Conservation (phyloP, 2,329 filamentous ascomycete genomes). For the Capronia coronata region DNA sequence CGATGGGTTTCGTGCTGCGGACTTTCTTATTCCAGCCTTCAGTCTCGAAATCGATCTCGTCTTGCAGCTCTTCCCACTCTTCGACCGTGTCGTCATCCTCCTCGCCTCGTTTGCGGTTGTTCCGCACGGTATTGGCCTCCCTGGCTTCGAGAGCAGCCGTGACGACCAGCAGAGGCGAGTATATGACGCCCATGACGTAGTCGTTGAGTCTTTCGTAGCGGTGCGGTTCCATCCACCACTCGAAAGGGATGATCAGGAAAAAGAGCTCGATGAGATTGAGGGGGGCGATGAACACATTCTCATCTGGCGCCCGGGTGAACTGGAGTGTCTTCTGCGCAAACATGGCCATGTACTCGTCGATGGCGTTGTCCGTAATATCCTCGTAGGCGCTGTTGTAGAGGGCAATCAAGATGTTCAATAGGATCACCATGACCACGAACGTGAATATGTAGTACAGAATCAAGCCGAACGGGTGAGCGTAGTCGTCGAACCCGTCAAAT, state of each 20-base stretch:
- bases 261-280: slow-evolving; percentile 91
- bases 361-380: slow-evolving; percentile 85
- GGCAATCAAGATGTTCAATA: slow-evolving; percentile 93
- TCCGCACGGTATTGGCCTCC: slow-evolving; percentile 59
- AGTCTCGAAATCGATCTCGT: slow-evolving; percentile 68
- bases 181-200: slow-evolving; percentile 76
- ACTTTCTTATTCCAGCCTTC: slow-evolving; percentile 84
- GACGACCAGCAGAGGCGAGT: slow-evolving; percentile 73
- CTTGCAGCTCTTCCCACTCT: slow-evolving; percentile 83
- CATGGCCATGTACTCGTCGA: slow-evolving; percentile 90
- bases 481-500: slow-evolving; percentile 80
- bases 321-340: slow-evolving; percentile 94
- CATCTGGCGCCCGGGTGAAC: slow-evolving; percentile 91
- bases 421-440: slow-evolving; percentile 90
- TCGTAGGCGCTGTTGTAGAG: slow-evolving; percentile 96
- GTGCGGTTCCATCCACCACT: slow-evolving; percentile 85
- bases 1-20: slow-evolving; percentile 66
- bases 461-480: slow-evolving; percentile 85
- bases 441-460: slow-evolving; percentile 97
- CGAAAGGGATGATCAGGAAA: slow-evolving; percentile 68
- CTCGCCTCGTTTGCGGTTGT: slow-evolving; percentile 72
- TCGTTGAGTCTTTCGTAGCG: slow-evolving; percentile 80
- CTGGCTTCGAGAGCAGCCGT: slow-evolving; percentile 67
- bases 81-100: slow-evolving; percentile 82
- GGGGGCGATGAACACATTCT: slow-evolving; percentile 95